These are phyloP conservation scores for Boechera divaricarpa DNA, from an alignment of 345 rosid species.

Conservation along the genomic window DNA sequence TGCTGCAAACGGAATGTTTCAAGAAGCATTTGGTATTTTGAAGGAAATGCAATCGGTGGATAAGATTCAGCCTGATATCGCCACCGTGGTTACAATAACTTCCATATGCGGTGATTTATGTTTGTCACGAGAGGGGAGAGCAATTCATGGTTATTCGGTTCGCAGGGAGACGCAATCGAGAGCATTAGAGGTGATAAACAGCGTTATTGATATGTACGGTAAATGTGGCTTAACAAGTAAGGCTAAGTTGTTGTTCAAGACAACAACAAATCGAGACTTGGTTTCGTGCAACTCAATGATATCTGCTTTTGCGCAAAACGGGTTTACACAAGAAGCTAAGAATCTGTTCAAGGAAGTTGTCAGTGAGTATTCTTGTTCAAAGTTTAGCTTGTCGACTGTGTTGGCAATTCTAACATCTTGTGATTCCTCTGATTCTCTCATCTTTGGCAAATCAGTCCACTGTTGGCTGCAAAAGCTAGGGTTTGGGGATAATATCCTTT, in stretches of 20 bases:
- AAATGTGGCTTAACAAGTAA: constrained; percentile 47
- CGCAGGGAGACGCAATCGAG: constrained; percentile 46
- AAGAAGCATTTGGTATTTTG: constrained; percentile 52
- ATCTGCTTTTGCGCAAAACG: constrained; percentile 48
- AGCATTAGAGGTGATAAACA: constrained; percentile 47
- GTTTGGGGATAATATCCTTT: constrained; percentile 43
- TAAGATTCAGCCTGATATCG: constrained; percentile 49
- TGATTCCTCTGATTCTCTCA: constrained; percentile 48
- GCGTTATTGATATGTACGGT: constrained; percentile 55
- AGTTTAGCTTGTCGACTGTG: constrained; percentile 50
- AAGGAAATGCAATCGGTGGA: constrained; percentile 51
- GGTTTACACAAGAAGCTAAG: constrained; percentile 45
- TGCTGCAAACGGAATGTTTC: constrained; percentile 51
- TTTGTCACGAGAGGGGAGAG: constrained; percentile 56
- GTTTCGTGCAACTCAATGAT: constrained; percentile 63
- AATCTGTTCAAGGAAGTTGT: constrained; percentile 52
- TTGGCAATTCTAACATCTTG: constrained; percentile 60
- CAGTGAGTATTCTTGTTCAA: constrained; percentile 29
- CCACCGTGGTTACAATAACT: constrained; percentile 50
- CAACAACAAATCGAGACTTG: constrained; percentile 44
- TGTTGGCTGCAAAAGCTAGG: constrained; percentile 59
- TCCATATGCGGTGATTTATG: constrained; percentile 50
- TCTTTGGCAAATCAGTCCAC: constrained; percentile 55
- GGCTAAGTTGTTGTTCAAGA: constrained; percentile 52
- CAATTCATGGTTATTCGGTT: constrained; percentile 52